Evolutionary conservation across 495 filamentous ascomycete species (phyloP), one percentile per base, ranked within the genome.

Genomic region (Daldinia childiae): DNA sequence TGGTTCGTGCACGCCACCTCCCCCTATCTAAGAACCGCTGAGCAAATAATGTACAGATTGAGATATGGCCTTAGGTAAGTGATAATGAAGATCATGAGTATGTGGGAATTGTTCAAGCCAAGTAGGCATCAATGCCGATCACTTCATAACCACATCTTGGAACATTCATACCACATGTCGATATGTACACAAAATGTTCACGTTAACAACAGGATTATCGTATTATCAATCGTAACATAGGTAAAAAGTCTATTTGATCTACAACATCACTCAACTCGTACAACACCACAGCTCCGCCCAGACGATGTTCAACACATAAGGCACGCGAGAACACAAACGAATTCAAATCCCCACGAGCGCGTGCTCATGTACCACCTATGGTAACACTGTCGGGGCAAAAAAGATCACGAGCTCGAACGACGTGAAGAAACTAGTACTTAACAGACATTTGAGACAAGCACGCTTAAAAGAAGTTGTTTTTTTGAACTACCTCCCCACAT

Each of bases 301-400:
- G 36, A 41, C 7, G 15, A 34, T 15, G 17, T 68, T 55, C 12
- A 45, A 51, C 30, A 39, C 26, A 34, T 21, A 68, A 21, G 30
- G 52, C 60, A 24, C 30, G 17, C 43, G 41, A 26, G 38, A 27
- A 19, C 8, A 52, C 15, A 39, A 38, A 7, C 48, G 62, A 59
- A 51, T 30, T 27, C 12, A 54, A 54, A 54, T 54, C 4, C 26
- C 26, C 50, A 54, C 17, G 4, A 30, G 14, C 50, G 34, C 32
- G 19, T 34, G 17, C 32, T n/a, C 50, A 24, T 29, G 67, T 70
- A 39, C 26, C 30, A 70, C 56, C 5, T 38, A 21, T 17, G 0
- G 43, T 58, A 27, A 36, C 15, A 70, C 45, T 27, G 9, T 50
- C 60, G 55, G 56, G 60, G 59, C 29, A 61, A 65, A 61, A 61